Evolutionary conservation across 352 stramenopile species (phyloP), one percentile per base, ranked within the genome.

Genomic region (Pythium scleroteichum): DNA sequence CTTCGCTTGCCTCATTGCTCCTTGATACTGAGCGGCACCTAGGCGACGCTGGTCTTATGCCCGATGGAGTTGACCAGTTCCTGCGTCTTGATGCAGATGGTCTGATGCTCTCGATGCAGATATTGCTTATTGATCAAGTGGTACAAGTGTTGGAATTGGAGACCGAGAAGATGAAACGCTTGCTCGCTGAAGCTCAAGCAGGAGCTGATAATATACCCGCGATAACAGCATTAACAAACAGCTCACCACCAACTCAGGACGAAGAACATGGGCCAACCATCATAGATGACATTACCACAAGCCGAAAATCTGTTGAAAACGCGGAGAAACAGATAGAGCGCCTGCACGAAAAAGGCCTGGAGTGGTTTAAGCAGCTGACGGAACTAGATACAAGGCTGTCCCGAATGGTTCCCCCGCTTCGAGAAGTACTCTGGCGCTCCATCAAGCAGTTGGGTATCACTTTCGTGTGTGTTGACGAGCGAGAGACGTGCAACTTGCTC

Each of bases 391-490:
- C 82, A 16, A 94, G 92, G 55, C 59, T 92, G 0, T 79, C 82
- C 14, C 76, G 87, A 3, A 90, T 92, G 79, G 78, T 94, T n/a
- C 79, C 83, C 5, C 80, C 87, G 8, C 65, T 95, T n/a, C 82
- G 86, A 6, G 87, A 95, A 67, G 79, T 85, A 24, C 58, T 95
- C 13, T 94, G 81, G 81, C 66, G 85, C 24, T 85, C 79, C 5
- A 94, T 95, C 53, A 92, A 94, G 57, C 78, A 92, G 38, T 68
- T 95, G 10, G 87, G 87, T 23, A 58, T 82, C 39, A 77, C 66
- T 9, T 95, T 95, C 64, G 85, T 95, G 17, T 90, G 80, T 22
- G 71, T 94, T 8, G 85, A 95, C 52, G 84, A 92, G 41, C 76
- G 83, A 0, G 87, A 95, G 53, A 95, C 87, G 8, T 91, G 75